Evolutionary conservation across 345 rosid species (phyloP).

Genomic region (Bruguiera parviflora): DNA sequence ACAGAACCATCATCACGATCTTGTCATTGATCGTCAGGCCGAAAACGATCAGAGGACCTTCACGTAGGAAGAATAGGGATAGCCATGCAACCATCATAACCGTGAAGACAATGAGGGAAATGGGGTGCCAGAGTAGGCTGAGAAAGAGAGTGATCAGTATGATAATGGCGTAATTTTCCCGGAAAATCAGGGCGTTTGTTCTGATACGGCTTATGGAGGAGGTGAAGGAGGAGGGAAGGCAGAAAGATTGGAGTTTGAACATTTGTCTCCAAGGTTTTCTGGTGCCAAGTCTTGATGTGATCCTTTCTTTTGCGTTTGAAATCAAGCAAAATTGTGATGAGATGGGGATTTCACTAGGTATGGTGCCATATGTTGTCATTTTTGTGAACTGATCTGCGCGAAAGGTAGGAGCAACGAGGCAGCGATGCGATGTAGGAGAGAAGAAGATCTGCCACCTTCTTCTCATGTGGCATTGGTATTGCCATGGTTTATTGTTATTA

Average conservation of each 20-base stretch:
- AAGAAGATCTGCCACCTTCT: not conserved
- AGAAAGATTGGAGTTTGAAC: slow-evolving; percentile 35
- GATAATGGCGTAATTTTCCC: slow-evolving; percentile 45
- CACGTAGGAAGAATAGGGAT: slow-evolving; percentile 50
- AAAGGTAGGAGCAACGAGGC: not conserved
- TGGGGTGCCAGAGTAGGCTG: slow-evolving; percentile 58
- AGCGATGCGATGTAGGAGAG: not conserved
- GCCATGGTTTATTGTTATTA: not conserved
- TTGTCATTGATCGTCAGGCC: slow-evolving; percentile 43
- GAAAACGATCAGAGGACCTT: slow-evolving; percentile 36
- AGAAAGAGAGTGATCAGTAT: slow-evolving; percentile 33
- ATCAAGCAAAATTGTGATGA: slow-evolving; percentile 21
- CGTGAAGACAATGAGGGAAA: slow-evolving; percentile 39
- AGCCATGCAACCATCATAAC: slow-evolving; percentile 46
- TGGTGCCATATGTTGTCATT: slow-evolving; percentile 53
- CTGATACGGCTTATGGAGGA: slow-evolving; percentile 36
- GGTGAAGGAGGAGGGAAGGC: slow-evolving; percentile 31
- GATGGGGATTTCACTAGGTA: slow-evolving; percentile 30
- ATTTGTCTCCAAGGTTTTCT: slow-evolving; percentile 60
- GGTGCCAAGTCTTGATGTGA: slow-evolving; percentile 35
- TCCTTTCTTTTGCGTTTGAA: slow-evolving; percentile 39
- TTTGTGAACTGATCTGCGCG: slow-evolving; percentile 2
- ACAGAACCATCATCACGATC: slow-evolving; percentile 31
- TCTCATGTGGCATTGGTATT: not conserved
- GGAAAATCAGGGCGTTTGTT: slow-evolving; percentile 36